Evolutionary conservation across 768 basidiomycete species (phyloP), one percentile per base, ranked within the genome.

Genomic region (Lentinus brumalis): DNA sequence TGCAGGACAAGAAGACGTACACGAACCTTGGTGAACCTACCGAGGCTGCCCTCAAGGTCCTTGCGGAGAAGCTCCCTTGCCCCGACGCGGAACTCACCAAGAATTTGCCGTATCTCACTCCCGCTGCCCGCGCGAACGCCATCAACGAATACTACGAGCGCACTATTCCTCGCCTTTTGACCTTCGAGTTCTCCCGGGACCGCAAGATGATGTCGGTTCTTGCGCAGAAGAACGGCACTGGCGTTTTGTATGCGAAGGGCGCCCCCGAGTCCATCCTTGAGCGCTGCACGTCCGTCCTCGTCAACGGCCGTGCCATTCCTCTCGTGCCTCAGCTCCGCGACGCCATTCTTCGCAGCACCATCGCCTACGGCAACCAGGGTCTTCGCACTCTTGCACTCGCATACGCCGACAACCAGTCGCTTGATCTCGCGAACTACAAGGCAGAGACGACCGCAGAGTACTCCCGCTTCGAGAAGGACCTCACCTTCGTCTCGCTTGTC

Each of bases 171-270:
- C 88, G 95, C 59, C 82, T 97, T 14, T 78, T 97, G 67, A 99
- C 96, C 8, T 96, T 99, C 74, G 96, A 99, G 74, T 98, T 99
- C 76, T 93, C 95, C 21, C 88, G 96, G 18, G 96, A 98, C 75
- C 90, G 96, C 71, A 99, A 98, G 78, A 96, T 96, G 87, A 98
- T 98, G 96, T 97, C 96, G 21, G 96, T 98, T 53, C 86, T 98
- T 53, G 91, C 93, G 41, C 83, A 78, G 61, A 81, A 86, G 57
- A 84, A 86, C 58, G 83, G 83, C 1, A 75, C 74, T 5, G 91
- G 92, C n/a, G 83, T 90, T 8, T 81, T 98, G 5, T 91, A 96
- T 71, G 94, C 90, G 73, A 98, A 98, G 75, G 96, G 96, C 40
- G 96, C 96, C 3, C 96, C 96, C 7, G 96, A 99, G 77, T 91